Evolutionary conservation across 495 filamentous ascomycete species (phyloP).

Genomic region (Penicillium simplicissimum): DNA sequence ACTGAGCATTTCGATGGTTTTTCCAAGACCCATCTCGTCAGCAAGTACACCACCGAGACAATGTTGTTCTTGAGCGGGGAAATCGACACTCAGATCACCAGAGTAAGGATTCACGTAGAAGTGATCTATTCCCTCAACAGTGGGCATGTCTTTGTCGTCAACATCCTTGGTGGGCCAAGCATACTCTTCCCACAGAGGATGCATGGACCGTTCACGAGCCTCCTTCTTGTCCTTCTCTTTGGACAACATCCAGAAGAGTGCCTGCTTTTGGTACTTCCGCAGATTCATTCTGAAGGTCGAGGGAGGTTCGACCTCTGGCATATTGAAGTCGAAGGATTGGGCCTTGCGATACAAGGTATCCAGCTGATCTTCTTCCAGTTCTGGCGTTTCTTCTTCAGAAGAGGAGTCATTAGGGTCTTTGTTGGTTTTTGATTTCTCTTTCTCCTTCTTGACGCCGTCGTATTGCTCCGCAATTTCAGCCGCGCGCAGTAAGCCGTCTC

Average conservation of each 20-base stretch:
- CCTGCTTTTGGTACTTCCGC: conserved; percentile 93
- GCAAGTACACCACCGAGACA: conserved; percentile 92
- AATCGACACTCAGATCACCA: conserved; percentile 89
- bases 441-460: conserved; percentile 65
- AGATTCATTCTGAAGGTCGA: conserved; percentile 79
- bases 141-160: conserved; percentile 72
- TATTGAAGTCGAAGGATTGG: conserved; percentile 93
- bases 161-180: conserved; percentile 84
- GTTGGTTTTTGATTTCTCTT: conserved; percentile 32
- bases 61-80: conserved; percentile 90
- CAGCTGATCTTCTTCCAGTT: conserved; percentile 93
- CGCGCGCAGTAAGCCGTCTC: conserved; percentile 78
- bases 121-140: conserved; percentile 58
- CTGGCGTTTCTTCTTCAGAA: conserved; percentile 80
- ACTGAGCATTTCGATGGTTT: conserved; percentile 97
- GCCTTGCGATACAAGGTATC: conserved; percentile 94
- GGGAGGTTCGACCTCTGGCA: conserved; percentile 79
- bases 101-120: conserved; percentile 98
- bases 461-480: conserved; percentile 83
- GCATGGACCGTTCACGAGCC: conserved; percentile 76
- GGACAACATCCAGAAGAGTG: conserved; percentile 90
- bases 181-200: conserved; percentile 98
- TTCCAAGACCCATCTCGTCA: conserved; percentile 89
- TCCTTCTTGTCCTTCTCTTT: conserved; percentile 82
- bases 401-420: conserved; percentile 51